Evolutionary conservation across 2,329 filamentous ascomycete genomes (phyloP), one percentile per base, ranked within the genome.

Genomic region (Sporothrix schenckii): DNA sequence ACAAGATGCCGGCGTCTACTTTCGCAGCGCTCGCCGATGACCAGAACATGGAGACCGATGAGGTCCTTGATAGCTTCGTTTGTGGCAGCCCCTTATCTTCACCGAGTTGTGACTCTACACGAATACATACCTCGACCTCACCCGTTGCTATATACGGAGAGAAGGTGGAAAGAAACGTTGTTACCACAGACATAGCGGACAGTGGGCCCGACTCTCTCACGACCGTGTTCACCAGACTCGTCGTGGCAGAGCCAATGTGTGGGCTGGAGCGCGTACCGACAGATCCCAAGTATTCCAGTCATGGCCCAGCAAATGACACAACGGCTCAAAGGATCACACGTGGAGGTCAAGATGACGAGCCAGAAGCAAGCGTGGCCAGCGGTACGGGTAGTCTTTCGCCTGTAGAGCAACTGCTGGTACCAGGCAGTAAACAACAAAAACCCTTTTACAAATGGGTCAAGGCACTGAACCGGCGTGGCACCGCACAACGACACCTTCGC

Each of bases 361-460:
- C n/a, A 10, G 24, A 6, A 41, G 19, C 63, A 24, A 27, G 24
- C 19, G 7, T 66, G 44, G 14, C 14, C 10, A 34, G 44, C 27
- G 61, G n/a, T 11, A n/a, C 21, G 1, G 21, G 13, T 14, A 30
- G 34, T 10, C 50, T 44, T 21, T 5, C 13, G 9, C 39, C 27
- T 47, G 39, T 44, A 16, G 7, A 41, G 21, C n/a, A 24, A 21
- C 39, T n/a, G 4, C 9, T 21, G 4, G 11, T 16, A 19, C 47
- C 30, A 11, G 27, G 24, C 10, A 16, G 47, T 19, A 41, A 70
- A 60, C 66, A 71, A n/a, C 76, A 75, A 60, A 77, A 76, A 9
- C 88, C 89, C 2, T 93, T 94, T 75, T 85, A 87, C 60, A 89
- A 87, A 77, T 94, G 92, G 91, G 87, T 94, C 80, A 90, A 83